phyloP scores from a whole-genome alignment of 2,329 filamentous ascomycete genomes.

The Neodidymelliopsis sp. region DNA sequence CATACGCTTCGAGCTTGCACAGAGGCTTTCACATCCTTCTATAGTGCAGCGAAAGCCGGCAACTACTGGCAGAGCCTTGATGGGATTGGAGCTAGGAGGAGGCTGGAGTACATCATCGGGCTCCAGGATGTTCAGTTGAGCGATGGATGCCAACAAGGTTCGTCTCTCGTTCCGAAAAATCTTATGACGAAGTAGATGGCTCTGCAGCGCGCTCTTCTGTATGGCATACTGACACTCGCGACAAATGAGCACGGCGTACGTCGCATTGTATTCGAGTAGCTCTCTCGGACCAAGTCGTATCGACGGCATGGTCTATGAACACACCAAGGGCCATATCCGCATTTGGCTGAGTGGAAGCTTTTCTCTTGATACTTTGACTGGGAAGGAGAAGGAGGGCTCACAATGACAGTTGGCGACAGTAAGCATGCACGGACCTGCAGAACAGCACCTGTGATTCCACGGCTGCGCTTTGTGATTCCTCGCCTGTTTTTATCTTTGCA shows the following conservation, averaged over 20 bases:
- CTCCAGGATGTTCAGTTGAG: conserved; percentile 38
- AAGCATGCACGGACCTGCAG: not conserved
- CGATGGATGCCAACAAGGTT: conserved; percentile 31
- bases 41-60: conserved; percentile 40
- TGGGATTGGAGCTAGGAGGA: conserved; percentile 25
- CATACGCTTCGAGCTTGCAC: conserved; percentile 48
- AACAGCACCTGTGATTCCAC: conserved; percentile 4
- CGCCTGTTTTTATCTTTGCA: too few relatives aligned
- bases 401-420: too few relatives aligned
- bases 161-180: conserved; percentile 47
- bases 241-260: conserved; percentile 45
- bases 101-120: conserved; percentile 42
- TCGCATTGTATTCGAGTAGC: conserved; percentile 30
- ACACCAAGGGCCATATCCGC: too few relatives aligned
- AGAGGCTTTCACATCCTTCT: conserved; percentile 39
- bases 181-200: conserved; percentile 50
- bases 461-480: not conserved
- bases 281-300: conserved; percentile 19
- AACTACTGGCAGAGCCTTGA: conserved; percentile 39
- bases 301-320: not conserved
- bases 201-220: conserved; percentile 48
- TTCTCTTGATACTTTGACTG: too few relatives aligned
- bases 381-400: too few relatives aligned
- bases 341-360: too few relatives aligned
- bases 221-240: conserved; percentile 49